Evolutionary conservation across 257 asterid species (phyloP), one percentile per base, ranked within the genome.

Genomic region (Ophiorrhiza pumila): DNA sequence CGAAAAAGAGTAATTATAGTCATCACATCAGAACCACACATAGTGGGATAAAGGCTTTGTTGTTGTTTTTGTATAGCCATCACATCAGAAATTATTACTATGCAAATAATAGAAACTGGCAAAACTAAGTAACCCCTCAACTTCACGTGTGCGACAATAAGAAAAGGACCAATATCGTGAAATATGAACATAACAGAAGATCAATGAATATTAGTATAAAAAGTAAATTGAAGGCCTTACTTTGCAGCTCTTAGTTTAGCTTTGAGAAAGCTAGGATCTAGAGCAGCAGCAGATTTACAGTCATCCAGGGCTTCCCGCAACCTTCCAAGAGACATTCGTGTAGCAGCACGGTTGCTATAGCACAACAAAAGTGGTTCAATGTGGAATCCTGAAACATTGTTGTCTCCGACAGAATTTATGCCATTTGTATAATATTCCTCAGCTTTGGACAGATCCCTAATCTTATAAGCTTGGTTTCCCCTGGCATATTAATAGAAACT

Each of bases 261-360:
- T 84, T 86, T 95, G 55, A 85, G 84, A 80, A 87, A 95, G 56
- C 74, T 76, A n/a, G 97, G 86, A 46, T 95, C 96, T 52, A 90
- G 72, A 49, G 84, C 85, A 79, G 89, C 84, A 64, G 97, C 99
- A 74, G 68, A 82, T 79, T 76, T 78, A 85, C 99, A 94, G 76
- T 94, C 99, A 60, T 73, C 85, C 81, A 94, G 79, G 70, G 99
- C 99, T 81, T 91, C 98, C 74, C 95, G 84, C 85, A 91, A 80
- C 83, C 97, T 87, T 74, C 86, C 86, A 77, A 91, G 91, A 49
- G 90, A 84, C 97, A 94, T 90, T 71, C 93, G 93, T 17, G 98
- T 85, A 53, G 99, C 99, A 72, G 99, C 99, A 57, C 98, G 95
- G 73, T 95, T 95, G 87, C 98, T 89, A 79, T 95, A 95, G 87